These are phyloP conservation scores for Leccinum fallax DNA, from an alignment of 1,284 basidiomycete species.

Conservation along the genomic window DNA sequence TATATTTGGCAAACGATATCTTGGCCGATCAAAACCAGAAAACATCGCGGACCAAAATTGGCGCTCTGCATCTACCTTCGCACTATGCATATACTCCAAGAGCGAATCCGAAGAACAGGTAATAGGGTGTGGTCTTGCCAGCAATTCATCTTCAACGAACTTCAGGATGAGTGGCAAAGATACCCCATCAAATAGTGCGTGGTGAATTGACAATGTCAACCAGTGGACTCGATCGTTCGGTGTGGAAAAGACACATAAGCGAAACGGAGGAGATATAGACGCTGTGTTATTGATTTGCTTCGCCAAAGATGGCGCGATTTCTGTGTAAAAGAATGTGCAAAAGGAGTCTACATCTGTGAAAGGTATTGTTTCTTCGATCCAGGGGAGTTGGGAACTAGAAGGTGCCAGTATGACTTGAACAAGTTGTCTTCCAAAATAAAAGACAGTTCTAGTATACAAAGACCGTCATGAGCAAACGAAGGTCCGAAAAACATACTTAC, in stretches of 20 bases:
- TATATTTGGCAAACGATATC: conserved; percentile 17
- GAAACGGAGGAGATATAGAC: conserved; percentile 41
- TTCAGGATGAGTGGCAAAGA: conserved; percentile 45
- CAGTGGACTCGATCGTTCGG: conserved; percentile 13
- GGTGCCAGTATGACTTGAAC: conserved; percentile 44
- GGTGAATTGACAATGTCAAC: conserved; percentile 48
- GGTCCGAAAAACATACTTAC: conserved; percentile 11
- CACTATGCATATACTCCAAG: conserved; percentile 37
- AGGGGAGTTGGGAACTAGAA: conserved; percentile 28
- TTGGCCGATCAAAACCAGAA: conserved; percentile 38
- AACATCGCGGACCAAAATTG: conserved; percentile 44
- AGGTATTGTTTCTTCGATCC: conserved; percentile 25
- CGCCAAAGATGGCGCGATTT: conserved; percentile 36
- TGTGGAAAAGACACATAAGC: conserved; percentile 36
- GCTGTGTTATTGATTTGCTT: conserved; percentile 40
- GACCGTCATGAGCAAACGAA: conserved; percentile 2
- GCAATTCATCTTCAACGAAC: conserved; percentile 41
- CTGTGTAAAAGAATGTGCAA: conserved; percentile 35
- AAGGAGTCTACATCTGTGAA: conserved; percentile 27
- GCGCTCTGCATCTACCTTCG: conserved; percentile 35
- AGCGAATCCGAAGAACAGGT: conserved; percentile 32
- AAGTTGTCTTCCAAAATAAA: conserved; percentile 44
- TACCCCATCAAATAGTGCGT: conserved; percentile 50
- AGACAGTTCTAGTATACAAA: conserved; percentile 42
- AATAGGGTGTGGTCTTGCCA: conserved; percentile 18